Evolutionary conservation across 345 rosid genomes (phyloP), one percentile per base, ranked within the genome.

Genomic region (Citrus australasica): DNA sequence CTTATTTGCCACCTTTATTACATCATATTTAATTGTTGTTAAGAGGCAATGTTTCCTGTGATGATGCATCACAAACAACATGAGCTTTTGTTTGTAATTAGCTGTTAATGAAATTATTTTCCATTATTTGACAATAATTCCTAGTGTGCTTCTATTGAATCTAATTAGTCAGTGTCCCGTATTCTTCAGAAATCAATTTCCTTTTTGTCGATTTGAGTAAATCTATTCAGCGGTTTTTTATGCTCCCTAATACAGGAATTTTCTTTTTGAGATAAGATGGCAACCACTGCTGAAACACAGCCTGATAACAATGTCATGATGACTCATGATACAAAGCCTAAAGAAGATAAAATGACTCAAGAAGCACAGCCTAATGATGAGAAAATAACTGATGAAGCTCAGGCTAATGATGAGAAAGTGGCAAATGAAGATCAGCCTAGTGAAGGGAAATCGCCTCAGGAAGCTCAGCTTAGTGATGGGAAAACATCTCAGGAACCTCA

Each of bases 231-330:
- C 38, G 7, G 21, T 55, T 82, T 38, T 32, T 78, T 76, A 66
- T 63, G 17, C 67, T 83, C n/a, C 16, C 40, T 46, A 27, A 35
- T 25, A 59, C 64, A 79, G 85, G 82, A 69, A n/a, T 69, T 78
- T 58, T 55, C 55, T 55, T 79, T 33, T 60, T 61, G 71, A 76
- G 69, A 73, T 59, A 80, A 78, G 78, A 83, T 84, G 82, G 82
- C 75, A 14, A 76, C 82, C 53, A 56, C 27, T 4, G 89, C 76
- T n/a, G 82, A 79, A 53, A 74, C 65, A 42, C 72, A 69, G 72
- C 21, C 56, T 25, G 72, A 69, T 42, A 69, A 40, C 58, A 69
- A 24, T 40, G 33, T 42, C 35, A 48, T 40, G 3, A 40, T 17
- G 40, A 40, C 37, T 25, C 77, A n/a, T 16, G 77, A 60, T 61